Percentiles rank a stretch among this genome's conserved stretches.
phyloP scores from a whole-genome alignment of 1,284 basidiomycete species.

The Sporisorium reilianum region DNA sequence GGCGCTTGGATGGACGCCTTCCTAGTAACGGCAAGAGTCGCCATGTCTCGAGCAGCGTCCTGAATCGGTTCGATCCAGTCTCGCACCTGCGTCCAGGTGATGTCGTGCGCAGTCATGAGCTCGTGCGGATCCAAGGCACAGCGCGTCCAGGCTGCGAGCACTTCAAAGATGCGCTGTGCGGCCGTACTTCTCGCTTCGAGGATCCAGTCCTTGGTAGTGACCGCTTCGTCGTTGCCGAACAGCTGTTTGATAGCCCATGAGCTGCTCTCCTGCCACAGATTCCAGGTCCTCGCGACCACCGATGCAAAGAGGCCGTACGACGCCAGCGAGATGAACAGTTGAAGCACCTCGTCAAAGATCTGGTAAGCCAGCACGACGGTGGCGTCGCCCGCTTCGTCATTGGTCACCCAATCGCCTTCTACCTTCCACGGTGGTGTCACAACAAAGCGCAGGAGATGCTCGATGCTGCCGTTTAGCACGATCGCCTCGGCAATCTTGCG shows the following conservation, averaged over 20 bases:
- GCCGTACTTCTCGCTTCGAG: constrained; percentile 21
- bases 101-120: constrained; percentile 85
- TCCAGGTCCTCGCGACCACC: constrained; percentile 71
- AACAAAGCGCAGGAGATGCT: constrained; percentile 80
- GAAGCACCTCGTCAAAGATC: constrained; percentile 69
- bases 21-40: background rate
- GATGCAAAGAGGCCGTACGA: constrained; percentile 83
- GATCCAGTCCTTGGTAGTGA: constrained; percentile 11
- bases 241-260: constrained; percentile 40
- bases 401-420: constrained; percentile 48
- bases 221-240: background rate
- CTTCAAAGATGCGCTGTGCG: constrained; percentile 66
- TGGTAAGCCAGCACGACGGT: constrained; percentile 66
- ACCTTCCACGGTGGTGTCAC: constrained; percentile 74
- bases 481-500: constrained; percentile 77
- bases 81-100: constrained; percentile 87
- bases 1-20: constrained; percentile 10
- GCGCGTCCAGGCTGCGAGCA: constrained; percentile 80
- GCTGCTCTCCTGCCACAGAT: constrained; percentile 39
- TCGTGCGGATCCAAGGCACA: constrained; percentile 89
- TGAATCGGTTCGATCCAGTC: constrained; percentile 74
- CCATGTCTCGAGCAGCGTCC: constrained; percentile 10
- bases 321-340: constrained; percentile 77
- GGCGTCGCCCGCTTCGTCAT: constrained; percentile 69
- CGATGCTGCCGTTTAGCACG: constrained; percentile 73